A percentile compares a stretch with the other conserved stretches of the same genome.
Conservation (phyloP, 495 filamentous ascomycete genomes). For the Bryoglossum gracile region DNA sequence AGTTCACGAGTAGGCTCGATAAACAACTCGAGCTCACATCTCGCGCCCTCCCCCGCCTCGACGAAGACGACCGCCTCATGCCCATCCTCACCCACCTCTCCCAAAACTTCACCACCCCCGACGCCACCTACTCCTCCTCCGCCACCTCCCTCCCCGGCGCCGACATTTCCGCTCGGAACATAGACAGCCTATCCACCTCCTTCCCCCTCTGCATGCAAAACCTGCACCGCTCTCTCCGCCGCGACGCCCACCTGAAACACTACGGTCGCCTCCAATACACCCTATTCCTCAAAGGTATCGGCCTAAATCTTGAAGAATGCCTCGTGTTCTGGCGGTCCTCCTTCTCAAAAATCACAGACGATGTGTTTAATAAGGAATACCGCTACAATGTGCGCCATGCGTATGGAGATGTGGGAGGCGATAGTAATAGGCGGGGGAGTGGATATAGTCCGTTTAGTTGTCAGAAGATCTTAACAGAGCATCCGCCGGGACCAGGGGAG, state of each 20-base stretch:
- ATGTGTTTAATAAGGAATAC: constrained; percentile 91
- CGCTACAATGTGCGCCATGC: constrained; percentile 90
- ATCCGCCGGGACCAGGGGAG: constrained; percentile 75
- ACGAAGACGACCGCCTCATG: constrained; percentile 92
- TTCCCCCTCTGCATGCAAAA: constrained; percentile 95
- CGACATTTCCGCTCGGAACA: constrained; percentile 64
- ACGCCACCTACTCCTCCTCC: constrained; percentile 61
- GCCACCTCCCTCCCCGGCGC: constrained; percentile 37
- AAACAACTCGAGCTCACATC: constrained; percentile 62
- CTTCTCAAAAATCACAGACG: constrained; percentile 81
- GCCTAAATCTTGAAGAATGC: constrained; percentile 82
- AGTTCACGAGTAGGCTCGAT: constrained; percentile 73
- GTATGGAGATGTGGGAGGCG: constrained; percentile 94
- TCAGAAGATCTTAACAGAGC: constrained; percentile 87
- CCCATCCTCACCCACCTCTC: constrained; percentile 91
- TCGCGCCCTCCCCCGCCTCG: constrained; percentile 80
- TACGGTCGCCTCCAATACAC: constrained; percentile 92
- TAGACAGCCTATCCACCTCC: constrained; percentile 75
- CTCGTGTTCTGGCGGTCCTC: constrained; percentile 87
- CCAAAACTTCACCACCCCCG: constrained; percentile 86
- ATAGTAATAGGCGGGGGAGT: constrained; percentile 72
- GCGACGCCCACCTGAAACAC: constrained; percentile 86
- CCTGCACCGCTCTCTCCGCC: constrained; percentile 73
- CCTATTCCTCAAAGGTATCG: constrained; percentile 95
- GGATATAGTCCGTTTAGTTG: constrained; percentile 89